Evolutionary conservation across 73 alveolate species (phyloP).

Genomic region (Symbiodinium natans): DNA sequence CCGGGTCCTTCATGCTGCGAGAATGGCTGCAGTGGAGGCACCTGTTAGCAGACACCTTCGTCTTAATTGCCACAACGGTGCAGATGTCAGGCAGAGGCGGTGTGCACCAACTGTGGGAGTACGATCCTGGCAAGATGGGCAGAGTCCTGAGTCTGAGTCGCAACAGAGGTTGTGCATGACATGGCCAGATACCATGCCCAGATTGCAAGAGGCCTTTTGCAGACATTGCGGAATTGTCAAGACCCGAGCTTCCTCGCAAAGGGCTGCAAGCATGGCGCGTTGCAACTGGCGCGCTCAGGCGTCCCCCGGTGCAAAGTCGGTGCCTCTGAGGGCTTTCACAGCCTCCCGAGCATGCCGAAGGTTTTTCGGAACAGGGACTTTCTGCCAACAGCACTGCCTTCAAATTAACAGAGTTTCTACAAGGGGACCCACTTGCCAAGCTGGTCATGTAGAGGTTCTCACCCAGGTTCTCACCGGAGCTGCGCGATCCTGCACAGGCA

Average conservation of each 20-base stretch:
- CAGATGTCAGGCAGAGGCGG: neutral
- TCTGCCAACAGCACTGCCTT: no score
- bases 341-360: no score
- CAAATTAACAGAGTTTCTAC: no score
- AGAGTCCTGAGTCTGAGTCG: neutral
- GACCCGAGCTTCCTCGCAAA: neutral
- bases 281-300: neutral
- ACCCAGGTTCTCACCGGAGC: neutral
- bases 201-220: slow-evolving; percentile 40
- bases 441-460: no score
- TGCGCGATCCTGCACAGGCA: neutral
- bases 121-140: slow-evolving; percentile 52
- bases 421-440: no score
- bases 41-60: no score
- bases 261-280: neutral
- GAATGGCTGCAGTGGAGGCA: neutral
- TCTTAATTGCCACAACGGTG: no score
- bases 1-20: neutral
- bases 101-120: slow-evolving; percentile 63
- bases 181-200: neutral
- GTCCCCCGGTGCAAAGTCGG: neutral
- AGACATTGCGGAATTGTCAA: slow-evolving; percentile 83
- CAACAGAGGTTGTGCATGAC: no score
- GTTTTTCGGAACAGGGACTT: no score
- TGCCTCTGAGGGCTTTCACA: neutral